Conservation (phyloP, 2,329 filamentous ascomycete species). For the Diaporthe citri region DNA sequence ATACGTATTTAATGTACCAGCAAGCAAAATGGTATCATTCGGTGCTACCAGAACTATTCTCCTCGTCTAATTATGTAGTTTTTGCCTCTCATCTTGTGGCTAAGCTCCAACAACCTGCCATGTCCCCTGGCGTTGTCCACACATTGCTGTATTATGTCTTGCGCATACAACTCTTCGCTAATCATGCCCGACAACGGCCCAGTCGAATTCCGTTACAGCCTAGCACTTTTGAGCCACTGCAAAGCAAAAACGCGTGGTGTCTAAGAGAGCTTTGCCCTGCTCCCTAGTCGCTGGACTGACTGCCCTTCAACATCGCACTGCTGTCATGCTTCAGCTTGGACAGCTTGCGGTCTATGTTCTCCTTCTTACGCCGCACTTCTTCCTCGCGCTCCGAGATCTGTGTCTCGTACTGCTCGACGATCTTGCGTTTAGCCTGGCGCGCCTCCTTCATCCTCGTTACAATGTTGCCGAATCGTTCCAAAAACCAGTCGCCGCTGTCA, state of each 20-base stretch:
- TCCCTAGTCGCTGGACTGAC: conserved; percentile 46
- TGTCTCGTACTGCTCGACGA: conserved; percentile 64
- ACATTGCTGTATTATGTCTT: not conserved
- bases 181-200: not conserved
- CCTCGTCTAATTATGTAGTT: not conserved
- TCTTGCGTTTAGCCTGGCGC: conserved; percentile 62
- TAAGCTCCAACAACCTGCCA: conserved; percentile 3
- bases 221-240: not conserved
- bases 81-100: not conserved
- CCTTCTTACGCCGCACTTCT: conserved; percentile 64
- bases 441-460: conserved; percentile 62
- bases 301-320: conserved; percentile 66
- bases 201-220: not conserved
- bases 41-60: not conserved
- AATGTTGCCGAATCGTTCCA: conserved; percentile 64
- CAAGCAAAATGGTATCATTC: conserved; percentile 28
- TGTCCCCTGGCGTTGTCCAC: not conserved
- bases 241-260: not conserved
- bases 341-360: conserved; percentile 68
- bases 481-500: conserved; percentile 70
- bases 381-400: conserved; percentile 69
- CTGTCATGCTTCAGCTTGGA: conserved; percentile 68
- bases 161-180: not conserved
- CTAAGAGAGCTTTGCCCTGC: not conserved
- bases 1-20: not conserved